Percentiles rank a stretch among this genome's conserved stretches.
Evolutionary conservation across 805 yeast genomes (phyloP).

Genomic region (Saccharomycopsis schoenii): DNA sequence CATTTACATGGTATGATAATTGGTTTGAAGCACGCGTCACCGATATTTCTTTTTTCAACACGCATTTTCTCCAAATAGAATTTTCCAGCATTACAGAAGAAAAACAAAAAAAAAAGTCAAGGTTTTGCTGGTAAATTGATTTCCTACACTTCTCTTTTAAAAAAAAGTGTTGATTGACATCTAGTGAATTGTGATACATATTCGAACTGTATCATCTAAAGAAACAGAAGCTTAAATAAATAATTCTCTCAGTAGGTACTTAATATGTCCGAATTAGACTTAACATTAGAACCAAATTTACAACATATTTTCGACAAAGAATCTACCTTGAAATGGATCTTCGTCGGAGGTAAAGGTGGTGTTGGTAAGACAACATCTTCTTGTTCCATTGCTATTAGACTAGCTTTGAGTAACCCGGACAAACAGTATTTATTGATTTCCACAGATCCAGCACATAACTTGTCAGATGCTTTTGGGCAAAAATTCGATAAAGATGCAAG

Average conservation of each 20-base stretch:
- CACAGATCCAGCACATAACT: constrained; percentile 97
- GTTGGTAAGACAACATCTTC: constrained; percentile 98
- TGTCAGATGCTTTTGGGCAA: constrained; percentile 97
- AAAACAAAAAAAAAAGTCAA: background rate
- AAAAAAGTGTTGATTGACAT: background rate
- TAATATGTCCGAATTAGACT: constrained; percentile 20
- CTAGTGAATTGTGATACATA: background rate
- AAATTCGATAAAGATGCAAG: constrained; percentile 97
- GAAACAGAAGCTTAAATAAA: no score
- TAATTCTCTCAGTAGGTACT: background rate
- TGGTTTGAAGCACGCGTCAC: no score
- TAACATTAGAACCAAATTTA: constrained; percentile 62
- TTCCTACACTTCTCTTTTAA: no score
- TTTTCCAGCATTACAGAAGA: background rate
- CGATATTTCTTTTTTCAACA: no score
- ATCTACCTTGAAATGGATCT: constrained; percentile 80
- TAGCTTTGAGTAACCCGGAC: constrained; percentile 70
- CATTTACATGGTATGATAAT: no score
- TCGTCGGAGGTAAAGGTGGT: constrained; percentile 99
- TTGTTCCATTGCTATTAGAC: constrained; percentile 87
- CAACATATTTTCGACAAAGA: constrained; percentile 55
- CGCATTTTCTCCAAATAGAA: constrained; percentile 24
- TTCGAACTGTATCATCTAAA: no score
- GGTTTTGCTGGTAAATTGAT: constrained; percentile 54
- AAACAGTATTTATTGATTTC: constrained; percentile 84